Evolutionary conservation across 768 basidiomycete species (phyloP), one percentile per base, ranked within the genome.

Genomic region (Lactarius vividus): DNA sequence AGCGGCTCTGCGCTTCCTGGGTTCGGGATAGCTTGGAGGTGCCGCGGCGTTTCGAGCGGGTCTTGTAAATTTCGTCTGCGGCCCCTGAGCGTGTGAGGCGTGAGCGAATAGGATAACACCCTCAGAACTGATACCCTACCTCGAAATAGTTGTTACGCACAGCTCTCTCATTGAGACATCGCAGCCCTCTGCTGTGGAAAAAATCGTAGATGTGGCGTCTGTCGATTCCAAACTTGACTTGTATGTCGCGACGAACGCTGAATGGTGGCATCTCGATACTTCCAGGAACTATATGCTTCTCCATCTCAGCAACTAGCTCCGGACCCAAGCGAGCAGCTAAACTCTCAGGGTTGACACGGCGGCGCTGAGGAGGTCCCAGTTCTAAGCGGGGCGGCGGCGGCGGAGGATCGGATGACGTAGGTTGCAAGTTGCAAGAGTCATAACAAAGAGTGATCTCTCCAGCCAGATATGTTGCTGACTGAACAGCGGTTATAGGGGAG

Each of bases 141-240:
- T 70, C 70, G 15, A 54, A 28, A 29, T n/a, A 53, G 56, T 49
- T 68, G 64, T 57, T 72, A 37, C 64, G 70, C 64, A 66, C 61
- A 1, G 57, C 31, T 29, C 71, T 57, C 71, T 73, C 63, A 62
- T 63, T 69, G 40, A 67, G 60, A 46, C 60, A 75, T n/a, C 75
- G 72, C 37, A 75, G 64, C 62, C 80, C 83, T 71, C 80, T 78
- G 71, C 80, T 82, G 75, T 90, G 89, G 75, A 88, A 90, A 74
- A 90, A 90, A 75, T 91, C 89, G 72, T 91, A 91, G 68, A 91
- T 85, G 70, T 89, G 88, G 69, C 89, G 78, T 69, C 89, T 80
- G 73, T 91, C 88, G 64, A 89, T 86, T 65, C 79, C 79, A 73
- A 88, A 88, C 55, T 86, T 83, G 72, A 85, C 82, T 75, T 91